These are phyloP conservation scores for Dioscorea cayenensis DNA, from an alignment of 116 monocot species.

Conservation along the genomic window DNA sequence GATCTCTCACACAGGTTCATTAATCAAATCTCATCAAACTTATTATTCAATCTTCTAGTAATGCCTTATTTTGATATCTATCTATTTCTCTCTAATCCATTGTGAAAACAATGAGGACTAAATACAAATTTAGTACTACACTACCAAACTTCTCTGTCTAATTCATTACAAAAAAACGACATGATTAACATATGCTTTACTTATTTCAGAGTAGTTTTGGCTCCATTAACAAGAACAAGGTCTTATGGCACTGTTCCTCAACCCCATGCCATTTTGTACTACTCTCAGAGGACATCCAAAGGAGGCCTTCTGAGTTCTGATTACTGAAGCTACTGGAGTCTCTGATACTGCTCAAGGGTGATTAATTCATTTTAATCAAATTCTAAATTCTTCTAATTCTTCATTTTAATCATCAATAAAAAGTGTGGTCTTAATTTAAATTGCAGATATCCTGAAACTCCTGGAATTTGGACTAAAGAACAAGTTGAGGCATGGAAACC, in stretches of 20 bases:
- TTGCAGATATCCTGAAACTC: background rate
- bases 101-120: no score
- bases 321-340: background rate
- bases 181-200: background rate
- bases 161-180: no score
- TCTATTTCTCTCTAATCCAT: no score
- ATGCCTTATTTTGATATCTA: no score
- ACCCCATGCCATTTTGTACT: constrained; percentile 1
- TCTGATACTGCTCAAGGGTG: background rate
- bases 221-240: background rate
- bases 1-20: background rate
- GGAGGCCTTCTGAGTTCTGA: background rate
- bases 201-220: background rate
- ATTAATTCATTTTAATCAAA: background rate
- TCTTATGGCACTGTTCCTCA: background rate
- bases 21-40: background rate
- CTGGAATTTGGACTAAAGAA: background rate
- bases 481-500: background rate
- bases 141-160: no score
- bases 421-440: background rate
- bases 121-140: no score
- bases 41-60: no score
- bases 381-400: background rate
- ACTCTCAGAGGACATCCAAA: background rate
- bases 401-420: background rate